Conservation (phyloP, 176 grass and related monocot genomes). For the Microstegium vimineum region DNA sequence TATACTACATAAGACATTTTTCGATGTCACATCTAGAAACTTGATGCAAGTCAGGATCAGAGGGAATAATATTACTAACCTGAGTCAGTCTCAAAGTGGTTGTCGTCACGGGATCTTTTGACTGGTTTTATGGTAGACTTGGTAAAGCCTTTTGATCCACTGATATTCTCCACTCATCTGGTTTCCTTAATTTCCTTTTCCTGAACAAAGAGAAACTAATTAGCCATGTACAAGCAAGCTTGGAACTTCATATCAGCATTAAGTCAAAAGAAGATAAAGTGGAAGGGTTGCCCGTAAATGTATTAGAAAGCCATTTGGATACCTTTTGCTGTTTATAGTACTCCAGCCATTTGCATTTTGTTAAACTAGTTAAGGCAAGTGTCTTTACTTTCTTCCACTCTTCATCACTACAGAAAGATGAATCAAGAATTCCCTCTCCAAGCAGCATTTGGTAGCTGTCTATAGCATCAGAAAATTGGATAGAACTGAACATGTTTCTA, state of each 20-base stretch:
- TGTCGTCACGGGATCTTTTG: slow-evolving; percentile 33
- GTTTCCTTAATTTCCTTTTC: slow-evolving; percentile 30
- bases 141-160: slow-evolving; percentile 24
- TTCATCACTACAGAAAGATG: slow-evolving; percentile 31
- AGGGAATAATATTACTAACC: slow-evolving; percentile 43
- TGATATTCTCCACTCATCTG: slow-evolving; percentile 17
- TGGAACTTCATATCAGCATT: not conserved
- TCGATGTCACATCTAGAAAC: slow-evolving; percentile 5
- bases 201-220: slow-evolving; percentile 38
- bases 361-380: slow-evolving; percentile 38
- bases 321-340: slow-evolving; percentile 57
- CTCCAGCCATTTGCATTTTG: slow-evolving; percentile 54
- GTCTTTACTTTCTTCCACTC: slow-evolving; percentile 39
- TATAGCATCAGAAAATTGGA: slow-evolving; percentile 59
- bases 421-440: slow-evolving; percentile 55
- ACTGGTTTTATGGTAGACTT: slow-evolving; percentile 24
- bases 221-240: not conserved
- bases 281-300: not conserved
- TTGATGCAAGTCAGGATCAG: not conserved
- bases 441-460: slow-evolving; percentile 51
- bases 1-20: not conserved
- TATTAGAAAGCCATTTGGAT: not conserved
- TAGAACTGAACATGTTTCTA: slow-evolving; percentile 55
- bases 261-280: slow-evolving; percentile 26
- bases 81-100: slow-evolving; percentile 32